Evolutionary conservation across 2,329 filamentous ascomycete genomes (phyloP).

Genomic region (Sarocladium oryzae): DNA sequence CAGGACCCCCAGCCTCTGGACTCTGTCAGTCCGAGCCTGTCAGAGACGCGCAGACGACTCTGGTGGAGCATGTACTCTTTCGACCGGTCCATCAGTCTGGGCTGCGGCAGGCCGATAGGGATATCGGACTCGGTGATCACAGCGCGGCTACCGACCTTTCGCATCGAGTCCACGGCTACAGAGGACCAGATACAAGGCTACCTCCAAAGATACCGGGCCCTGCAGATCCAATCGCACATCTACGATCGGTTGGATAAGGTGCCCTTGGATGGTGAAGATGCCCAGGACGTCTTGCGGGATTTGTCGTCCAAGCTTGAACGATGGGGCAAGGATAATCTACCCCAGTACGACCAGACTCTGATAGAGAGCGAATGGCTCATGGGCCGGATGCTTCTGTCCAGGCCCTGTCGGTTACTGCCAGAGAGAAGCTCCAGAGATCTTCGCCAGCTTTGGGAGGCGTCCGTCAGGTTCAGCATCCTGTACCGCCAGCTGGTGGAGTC

Average conservation of each 20-base stretch:
- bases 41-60: constrained; percentile 18
- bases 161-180: constrained; percentile 16
- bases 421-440: constrained; percentile 12
- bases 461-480: constrained; percentile 13
- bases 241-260: constrained; percentile 14
- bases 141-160: constrained; percentile 16
- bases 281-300: constrained; percentile 5
- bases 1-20: constrained; percentile 17
- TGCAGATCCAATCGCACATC: constrained; percentile 18
- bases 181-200: constrained; percentile 17
- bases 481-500: constrained; percentile 18
- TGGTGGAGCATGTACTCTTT: constrained; percentile 23
- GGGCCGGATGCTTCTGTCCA: constrained; percentile 16
- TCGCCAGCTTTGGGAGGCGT: constrained; percentile 16
- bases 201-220: constrained; percentile 17
- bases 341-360: constrained; percentile 14
- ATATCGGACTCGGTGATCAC: constrained; percentile 17
- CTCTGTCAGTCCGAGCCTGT: constrained; percentile 13
- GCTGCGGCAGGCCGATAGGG: constrained; percentile 17
- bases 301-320: constrained; percentile 11
- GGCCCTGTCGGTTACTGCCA: constrained; percentile 16
- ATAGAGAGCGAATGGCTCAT: constrained; percentile 19
- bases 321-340: constrained; percentile 14
- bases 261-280: neutral
- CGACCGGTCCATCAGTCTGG: constrained; percentile 19